These are phyloP conservation scores for Capsella rubella DNA, from an alignment of 441 rosid species.

Conservation along the genomic window DNA sequence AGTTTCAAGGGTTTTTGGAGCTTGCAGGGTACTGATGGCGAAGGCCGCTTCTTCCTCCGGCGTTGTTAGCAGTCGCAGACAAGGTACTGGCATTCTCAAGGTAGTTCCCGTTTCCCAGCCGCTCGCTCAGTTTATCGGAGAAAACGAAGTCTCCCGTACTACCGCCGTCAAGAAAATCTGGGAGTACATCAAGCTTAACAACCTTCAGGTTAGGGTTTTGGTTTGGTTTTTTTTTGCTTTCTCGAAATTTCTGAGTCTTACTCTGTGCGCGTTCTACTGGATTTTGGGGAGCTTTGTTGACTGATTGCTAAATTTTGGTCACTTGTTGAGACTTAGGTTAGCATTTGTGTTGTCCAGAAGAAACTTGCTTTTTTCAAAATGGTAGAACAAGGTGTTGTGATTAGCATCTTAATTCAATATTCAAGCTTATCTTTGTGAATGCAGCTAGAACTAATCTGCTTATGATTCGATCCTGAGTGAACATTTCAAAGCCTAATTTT, in stretches of 20 bases:
- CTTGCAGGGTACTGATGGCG: conserved; percentile 41
- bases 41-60: conserved; percentile 38
- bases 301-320: background rate
- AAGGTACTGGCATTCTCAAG: conserved; percentile 36
- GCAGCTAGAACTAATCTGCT: background rate
- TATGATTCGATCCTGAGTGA: background rate
- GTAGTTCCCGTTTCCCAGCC: conserved; percentile 48
- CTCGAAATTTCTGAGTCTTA: background rate
- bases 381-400: background rate
- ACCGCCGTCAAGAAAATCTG: conserved; percentile 51
- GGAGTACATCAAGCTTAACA: conserved; percentile 48
- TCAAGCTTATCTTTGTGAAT: background rate
- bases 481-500: background rate
- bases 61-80: background rate
- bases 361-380: background rate
- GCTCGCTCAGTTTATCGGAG: conserved; percentile 50
- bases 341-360: background rate
- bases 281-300: background rate
- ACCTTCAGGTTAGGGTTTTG: conserved; percentile 49
- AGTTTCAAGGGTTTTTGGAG: conserved; percentile 44
- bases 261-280: background rate
- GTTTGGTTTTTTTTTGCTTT: background rate
- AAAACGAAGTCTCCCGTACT: conserved; percentile 48
- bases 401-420: background rate
- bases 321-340: background rate